These are phyloP conservation scores for Cladosporium sp. DNA, from an alignment of 2,329 filamentous ascomycete species.

Conservation along the genomic window DNA sequence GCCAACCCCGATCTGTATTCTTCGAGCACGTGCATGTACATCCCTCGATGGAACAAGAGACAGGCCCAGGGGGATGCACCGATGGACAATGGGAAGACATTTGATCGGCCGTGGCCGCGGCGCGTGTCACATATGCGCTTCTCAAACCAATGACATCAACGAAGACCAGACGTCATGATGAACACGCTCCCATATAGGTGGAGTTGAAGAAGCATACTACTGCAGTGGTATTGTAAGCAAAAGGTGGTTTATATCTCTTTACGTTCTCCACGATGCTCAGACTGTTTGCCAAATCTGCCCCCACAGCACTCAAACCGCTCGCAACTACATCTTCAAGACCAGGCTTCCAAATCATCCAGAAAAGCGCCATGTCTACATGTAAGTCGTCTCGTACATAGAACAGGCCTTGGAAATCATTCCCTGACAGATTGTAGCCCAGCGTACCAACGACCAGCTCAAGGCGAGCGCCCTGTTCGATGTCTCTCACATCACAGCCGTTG, in stretches of 20 bases:
- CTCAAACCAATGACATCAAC: slow-evolving; percentile 8
- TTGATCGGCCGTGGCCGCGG: too few relatives aligned
- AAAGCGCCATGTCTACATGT: slow-evolving; percentile 20
- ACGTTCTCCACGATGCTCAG: slow-evolving; percentile 15
- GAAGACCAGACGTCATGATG: slow-evolving; percentile 3
- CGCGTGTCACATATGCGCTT: neutral
- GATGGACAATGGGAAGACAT: neutral
- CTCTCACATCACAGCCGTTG: slow-evolving; percentile 42
- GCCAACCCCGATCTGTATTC: too few relatives aligned
- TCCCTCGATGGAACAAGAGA: neutral
- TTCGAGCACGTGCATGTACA: too few relatives aligned
- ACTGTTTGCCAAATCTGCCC: slow-evolving; percentile 17
- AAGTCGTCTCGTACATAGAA: neutral
- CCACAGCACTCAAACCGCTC: slow-evolving; percentile 4
- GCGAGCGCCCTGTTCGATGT: slow-evolving; percentile 43
- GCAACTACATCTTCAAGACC: slow-evolving; percentile 17
- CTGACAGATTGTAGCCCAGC: slow-evolving; percentile 2
- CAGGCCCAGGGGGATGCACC: neutral
- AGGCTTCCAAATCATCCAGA: slow-evolving; percentile 15
- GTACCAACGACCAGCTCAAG: slow-evolving; percentile 36
- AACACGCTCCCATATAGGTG: neutral
- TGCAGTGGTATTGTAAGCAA: neutral
- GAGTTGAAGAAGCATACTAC: neutral
- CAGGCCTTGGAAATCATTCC: too few relatives aligned
- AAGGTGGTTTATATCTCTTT: neutral